These are phyloP conservation scores for Coprinellus aureogranulatus DNA, from an alignment of 768 basidiomycete genomes.

Conservation along the genomic window DNA sequence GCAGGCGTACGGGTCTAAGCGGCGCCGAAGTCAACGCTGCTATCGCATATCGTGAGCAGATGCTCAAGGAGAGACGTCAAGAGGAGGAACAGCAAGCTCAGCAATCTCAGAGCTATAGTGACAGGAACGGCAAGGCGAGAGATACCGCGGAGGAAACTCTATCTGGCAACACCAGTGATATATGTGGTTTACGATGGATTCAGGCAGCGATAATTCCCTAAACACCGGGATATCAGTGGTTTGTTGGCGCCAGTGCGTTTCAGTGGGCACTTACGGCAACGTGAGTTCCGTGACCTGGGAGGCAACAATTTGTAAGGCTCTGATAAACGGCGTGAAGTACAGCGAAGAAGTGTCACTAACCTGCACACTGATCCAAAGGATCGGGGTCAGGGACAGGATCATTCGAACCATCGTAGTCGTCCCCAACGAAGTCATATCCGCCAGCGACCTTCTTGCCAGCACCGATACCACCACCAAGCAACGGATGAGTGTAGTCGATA, in stretches of 20 bases:
- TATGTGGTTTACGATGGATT: too few relatives aligned
- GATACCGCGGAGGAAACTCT: conserved; percentile 5
- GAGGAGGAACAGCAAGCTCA: conserved; percentile 27
- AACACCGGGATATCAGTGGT: too few relatives aligned
- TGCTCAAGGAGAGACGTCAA: conserved; percentile 52
- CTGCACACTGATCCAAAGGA: conserved; percentile 57
- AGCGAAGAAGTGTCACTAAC: too few relatives aligned
- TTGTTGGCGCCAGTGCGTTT: too few relatives aligned
- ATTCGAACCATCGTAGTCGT: conserved; percentile 47
- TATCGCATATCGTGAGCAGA: conserved; percentile 79
- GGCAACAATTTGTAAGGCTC: too few relatives aligned
- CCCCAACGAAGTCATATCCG: conserved; percentile 59
- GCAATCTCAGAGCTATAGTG: not conserved
- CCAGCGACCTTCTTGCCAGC: conserved; percentile 52
- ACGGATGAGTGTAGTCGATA: conserved; percentile 56
- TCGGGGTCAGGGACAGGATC: conserved; percentile 48
- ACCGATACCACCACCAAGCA: conserved; percentile 53
- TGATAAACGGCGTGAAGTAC: too few relatives aligned
- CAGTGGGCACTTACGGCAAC: too few relatives aligned
- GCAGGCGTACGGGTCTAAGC: conserved; percentile 73
- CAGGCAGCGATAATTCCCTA: too few relatives aligned
- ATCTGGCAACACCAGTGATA: conserved; percentile 11
- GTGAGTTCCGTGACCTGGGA: too few relatives aligned
- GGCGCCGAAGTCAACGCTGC: conserved; percentile 78
- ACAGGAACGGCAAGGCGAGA: conserved; percentile 22